Evolutionary conservation across 495 filamentous ascomycete species (phyloP).

Genomic region (Chaetomium tenue): DNA sequence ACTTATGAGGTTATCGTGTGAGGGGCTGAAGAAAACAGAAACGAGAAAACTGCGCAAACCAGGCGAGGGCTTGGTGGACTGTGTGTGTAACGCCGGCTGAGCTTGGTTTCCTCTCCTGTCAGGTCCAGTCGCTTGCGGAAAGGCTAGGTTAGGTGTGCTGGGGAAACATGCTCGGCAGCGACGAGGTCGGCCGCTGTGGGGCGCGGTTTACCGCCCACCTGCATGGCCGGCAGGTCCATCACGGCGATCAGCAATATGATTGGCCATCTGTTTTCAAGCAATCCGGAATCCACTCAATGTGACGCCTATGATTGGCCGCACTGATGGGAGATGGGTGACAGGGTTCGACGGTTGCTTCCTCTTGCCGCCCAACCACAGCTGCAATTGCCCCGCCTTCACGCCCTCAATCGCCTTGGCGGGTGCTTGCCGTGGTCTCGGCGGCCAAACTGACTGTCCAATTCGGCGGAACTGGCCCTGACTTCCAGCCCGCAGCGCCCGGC

Average conservation of each 20-base stretch:
- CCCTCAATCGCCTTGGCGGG: slow-evolving; percentile 15
- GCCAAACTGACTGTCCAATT: slow-evolving; percentile 29
- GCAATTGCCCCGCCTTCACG: slow-evolving; percentile 18
- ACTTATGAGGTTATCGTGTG: too few relatives aligned
- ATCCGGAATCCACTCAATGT: not conserved
- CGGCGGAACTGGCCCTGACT: slow-evolving; percentile 30
- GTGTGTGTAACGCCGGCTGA: too few relatives aligned
- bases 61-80: too few relatives aligned
- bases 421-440: slow-evolving; percentile 20
- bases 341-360: slow-evolving; percentile 21
- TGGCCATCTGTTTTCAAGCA: slow-evolving; percentile 31
- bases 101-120: too few relatives aligned
- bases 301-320: slow-evolving; percentile 29
- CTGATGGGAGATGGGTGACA: slow-evolving; percentile 27
- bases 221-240: slow-evolving; percentile 39
- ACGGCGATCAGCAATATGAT: slow-evolving; percentile 32
- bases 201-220: slow-evolving; percentile 39
- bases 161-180: not conserved
- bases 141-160: not conserved
- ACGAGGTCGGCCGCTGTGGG: slow-evolving; percentile 26
- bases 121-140: not conserved
- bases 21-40: too few relatives aligned
- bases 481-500: slow-evolving; percentile 29
- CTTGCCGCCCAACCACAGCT: slow-evolving; percentile 38
- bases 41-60: too few relatives aligned